phyloP scores from a whole-genome alignment of 352 stramenopile species.

The Phytophthora brassicae region DNA sequence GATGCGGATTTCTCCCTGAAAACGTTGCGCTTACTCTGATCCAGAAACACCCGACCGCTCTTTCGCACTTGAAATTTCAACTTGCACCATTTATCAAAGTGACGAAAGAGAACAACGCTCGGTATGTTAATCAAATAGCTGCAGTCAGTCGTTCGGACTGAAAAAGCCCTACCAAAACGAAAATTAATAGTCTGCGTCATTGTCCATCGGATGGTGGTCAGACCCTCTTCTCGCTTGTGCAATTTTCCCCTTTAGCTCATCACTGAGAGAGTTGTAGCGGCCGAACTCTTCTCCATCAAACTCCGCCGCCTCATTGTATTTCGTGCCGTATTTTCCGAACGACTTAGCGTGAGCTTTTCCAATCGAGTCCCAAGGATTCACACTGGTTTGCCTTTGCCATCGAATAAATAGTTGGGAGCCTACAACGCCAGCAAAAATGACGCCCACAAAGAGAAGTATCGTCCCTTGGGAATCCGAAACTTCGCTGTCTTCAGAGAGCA shows the following conservation, averaged over 20 bases:
- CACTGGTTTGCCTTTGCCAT: constrained; percentile 14
- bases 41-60: constrained; percentile 38
- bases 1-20: constrained; percentile 40
- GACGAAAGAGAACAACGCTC: constrained; percentile 47
- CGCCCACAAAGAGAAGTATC: constrained; percentile 18
- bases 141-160: constrained; percentile 26
- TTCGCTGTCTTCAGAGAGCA: constrained; percentile 30
- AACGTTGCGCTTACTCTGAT: constrained; percentile 48
- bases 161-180: too few species aligned
- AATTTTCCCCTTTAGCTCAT: constrained; percentile 31
- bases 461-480: constrained; percentile 28
- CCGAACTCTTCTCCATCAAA: constrained; percentile 26
- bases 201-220: constrained; percentile 7
- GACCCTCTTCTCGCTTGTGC: constrained; percentile 7
- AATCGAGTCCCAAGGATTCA: constrained; percentile 27
- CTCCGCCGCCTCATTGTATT: not conserved
- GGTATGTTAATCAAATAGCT: constrained; percentile 43
- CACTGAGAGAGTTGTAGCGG: constrained; percentile 38
- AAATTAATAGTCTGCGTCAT: constrained; percentile 27
- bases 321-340: constrained; percentile 22
- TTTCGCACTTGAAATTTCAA: constrained; percentile 52
- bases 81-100: constrained; percentile 44
- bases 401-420: constrained; percentile 34
- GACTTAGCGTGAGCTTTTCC: not conserved
- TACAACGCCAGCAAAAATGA: constrained; percentile 28